These are phyloP conservation scores for Lonicera japonica DNA, from an alignment of 129 eudicot species.

Conservation along the genomic window DNA sequence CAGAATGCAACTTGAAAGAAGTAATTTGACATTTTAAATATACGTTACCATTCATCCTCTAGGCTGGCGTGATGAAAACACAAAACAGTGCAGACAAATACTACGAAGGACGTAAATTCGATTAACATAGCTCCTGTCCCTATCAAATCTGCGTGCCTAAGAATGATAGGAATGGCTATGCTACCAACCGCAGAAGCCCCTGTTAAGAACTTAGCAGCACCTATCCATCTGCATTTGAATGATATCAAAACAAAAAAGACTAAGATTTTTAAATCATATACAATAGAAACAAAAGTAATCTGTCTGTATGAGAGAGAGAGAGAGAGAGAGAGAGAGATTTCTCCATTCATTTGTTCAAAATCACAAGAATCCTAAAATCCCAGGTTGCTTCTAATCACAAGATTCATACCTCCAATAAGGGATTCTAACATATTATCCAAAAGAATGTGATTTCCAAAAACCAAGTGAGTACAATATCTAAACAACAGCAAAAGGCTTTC, in stretches of 20 bases:
- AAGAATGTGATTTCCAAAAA: too few species aligned
- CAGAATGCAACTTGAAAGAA: background rate
- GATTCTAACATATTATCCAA: too few species aligned
- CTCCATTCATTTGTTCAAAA: too few species aligned
- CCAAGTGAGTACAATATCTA: too few species aligned
- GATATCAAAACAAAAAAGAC: slow-evolving; percentile 2
- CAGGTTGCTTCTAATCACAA: too few species aligned
- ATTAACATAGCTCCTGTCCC: slow-evolving; percentile 89
- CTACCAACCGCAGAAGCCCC: slow-evolving; percentile 98
- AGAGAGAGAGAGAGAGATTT: too few species aligned
- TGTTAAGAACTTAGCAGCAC: slow-evolving; percentile 90
- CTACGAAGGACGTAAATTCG: slow-evolving; percentile 80
- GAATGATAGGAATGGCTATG: slow-evolving; percentile 85
- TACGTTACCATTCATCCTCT: slow-evolving; percentile 86
- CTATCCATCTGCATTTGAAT: slow-evolving; percentile 59
- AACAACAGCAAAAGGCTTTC: too few species aligned
- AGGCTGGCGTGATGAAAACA: slow-evolving; percentile 97
- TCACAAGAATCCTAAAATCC: too few species aligned
- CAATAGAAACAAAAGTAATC: too few species aligned
- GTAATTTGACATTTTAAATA: background rate
- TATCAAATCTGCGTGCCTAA: slow-evolving; percentile 77
- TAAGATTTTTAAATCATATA: too few species aligned
- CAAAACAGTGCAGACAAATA: slow-evolving; percentile 84
- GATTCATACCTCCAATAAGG: too few species aligned
- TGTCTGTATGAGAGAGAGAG: background rate